Percentiles rank a stretch among this genome's conserved stretches.
Evolutionary conservation across 1,284 basidiomycete genomes (phyloP).

Genomic region (Inonotus hispidus): DNA sequence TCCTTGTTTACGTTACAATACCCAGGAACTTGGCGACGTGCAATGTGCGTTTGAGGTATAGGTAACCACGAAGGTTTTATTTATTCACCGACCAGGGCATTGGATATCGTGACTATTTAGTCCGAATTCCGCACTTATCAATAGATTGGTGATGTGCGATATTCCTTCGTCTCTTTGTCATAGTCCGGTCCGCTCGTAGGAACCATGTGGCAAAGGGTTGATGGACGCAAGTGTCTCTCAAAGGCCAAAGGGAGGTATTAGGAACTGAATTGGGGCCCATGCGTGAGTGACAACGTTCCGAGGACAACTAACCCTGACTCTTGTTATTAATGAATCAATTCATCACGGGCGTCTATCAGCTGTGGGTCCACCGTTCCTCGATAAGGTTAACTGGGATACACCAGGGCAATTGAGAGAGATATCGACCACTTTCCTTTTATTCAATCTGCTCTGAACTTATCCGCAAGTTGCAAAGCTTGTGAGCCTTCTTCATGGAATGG

Average conservation of each 20-base stretch:
- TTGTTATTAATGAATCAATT: neutral
- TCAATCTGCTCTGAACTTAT: neutral
- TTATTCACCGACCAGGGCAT: neutral
- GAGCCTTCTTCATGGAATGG: no score
- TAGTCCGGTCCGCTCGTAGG: slow-evolving; percentile 7
- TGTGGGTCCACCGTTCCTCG: neutral
- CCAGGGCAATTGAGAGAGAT: neutral
- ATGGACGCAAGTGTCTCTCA: neutral
- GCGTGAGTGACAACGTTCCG: slow-evolving; percentile 1
- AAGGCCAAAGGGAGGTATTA: slow-evolving; percentile 1
- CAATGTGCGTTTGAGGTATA: neutral
- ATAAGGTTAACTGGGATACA: neutral
- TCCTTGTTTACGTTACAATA: neutral
- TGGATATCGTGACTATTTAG: neutral
- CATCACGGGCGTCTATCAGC: slow-evolving; percentile 1
- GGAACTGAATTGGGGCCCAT: slow-evolving; percentile 2
- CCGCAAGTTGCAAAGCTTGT: neutral
- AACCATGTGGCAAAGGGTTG: neutral
- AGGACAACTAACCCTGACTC: neutral
- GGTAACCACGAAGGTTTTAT: neutral
- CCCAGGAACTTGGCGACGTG: neutral
- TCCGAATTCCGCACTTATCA: neutral
- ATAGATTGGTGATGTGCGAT: neutral
- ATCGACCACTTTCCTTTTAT: neutral
- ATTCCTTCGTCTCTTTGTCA: slow-evolving; percentile 4